Evolutionary conservation across 306 rosid genomes (phyloP).

Genomic region (Acacia crassicarpa): DNA sequence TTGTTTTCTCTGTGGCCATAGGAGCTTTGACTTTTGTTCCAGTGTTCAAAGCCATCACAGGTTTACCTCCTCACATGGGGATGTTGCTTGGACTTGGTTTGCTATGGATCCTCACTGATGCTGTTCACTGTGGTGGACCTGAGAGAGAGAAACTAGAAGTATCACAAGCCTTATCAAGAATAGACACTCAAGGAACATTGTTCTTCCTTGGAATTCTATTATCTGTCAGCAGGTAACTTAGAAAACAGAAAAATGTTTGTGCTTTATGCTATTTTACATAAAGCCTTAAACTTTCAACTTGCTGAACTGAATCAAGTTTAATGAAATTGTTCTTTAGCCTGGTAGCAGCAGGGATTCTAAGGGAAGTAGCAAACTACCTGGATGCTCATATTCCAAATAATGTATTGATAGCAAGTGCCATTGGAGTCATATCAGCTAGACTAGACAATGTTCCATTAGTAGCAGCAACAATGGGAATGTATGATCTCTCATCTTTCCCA

Average conservation of each 20-base stretch:
- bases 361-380: conserved; percentile 82
- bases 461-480: conserved; percentile 97
- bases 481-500: conserved; percentile 72
- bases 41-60: conserved; percentile 85
- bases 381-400: conserved; percentile 64
- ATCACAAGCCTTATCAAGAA: conserved; percentile 90
- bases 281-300: not conserved
- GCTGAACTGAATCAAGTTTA: conserved; percentile 1
- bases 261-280: not conserved
- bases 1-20: conserved; percentile 76
- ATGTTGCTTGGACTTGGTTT: conserved; percentile 58
- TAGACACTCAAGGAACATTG: conserved; percentile 88
- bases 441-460: conserved; percentile 94
- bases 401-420: conserved; percentile 71
- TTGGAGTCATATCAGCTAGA: conserved; percentile 86
- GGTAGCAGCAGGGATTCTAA: conserved; percentile 88
- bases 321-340: conserved; percentile 46
- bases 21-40: conserved; percentile 93
- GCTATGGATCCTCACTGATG: conserved; percentile 95
- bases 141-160: conserved; percentile 84
- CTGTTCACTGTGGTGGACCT: conserved; percentile 90
- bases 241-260: not conserved
- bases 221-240: conserved; percentile 81
- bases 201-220: conserved; percentile 95
- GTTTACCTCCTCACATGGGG: conserved; percentile 84